Evolutionary conservation across 345 rosid genomes (phyloP).

Genomic region (Eucalyptus marginata): DNA sequence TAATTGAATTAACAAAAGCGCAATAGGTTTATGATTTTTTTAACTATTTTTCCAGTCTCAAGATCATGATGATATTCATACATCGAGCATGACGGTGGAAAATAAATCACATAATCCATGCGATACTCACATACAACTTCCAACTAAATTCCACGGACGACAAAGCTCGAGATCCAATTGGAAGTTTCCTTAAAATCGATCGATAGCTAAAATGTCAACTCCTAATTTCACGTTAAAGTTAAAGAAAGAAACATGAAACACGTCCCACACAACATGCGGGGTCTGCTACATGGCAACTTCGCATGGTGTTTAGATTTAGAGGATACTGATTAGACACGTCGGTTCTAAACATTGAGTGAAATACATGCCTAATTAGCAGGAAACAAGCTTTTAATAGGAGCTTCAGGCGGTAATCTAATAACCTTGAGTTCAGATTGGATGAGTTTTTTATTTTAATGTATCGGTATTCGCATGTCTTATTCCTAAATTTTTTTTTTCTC

Average conservation of each 20-base stretch:
- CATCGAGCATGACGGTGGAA: not conserved
- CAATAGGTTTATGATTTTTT: no score
- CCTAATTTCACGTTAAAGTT: not conserved
- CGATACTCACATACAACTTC: not conserved
- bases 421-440: rapidly evolving
- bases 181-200: not conserved
- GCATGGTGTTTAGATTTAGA: no score
- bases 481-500: rapidly evolving
- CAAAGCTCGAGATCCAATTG: not conserved
- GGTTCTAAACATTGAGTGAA: no score
- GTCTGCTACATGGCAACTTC: not conserved
- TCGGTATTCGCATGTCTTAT: no score
- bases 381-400: no score
- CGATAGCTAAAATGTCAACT: not conserved
- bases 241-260: no score
- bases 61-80: no score
- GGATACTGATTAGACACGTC: rapidly evolving
- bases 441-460: no score
- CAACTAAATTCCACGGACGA: not conserved
- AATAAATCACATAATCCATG: not conserved
- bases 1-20: rapidly evolving
- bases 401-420: rapidly evolving
- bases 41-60: no score
- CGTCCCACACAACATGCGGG: rapidly evolving
- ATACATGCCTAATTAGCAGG: rapidly evolving